Percentiles rank a stretch among this genome's conserved stretches.
These are phyloP conservation scores for Aspergillus transmontanensis DNA, from an alignment of 2,329 filamentous ascomycete genomes.

Conservation along the genomic window DNA sequence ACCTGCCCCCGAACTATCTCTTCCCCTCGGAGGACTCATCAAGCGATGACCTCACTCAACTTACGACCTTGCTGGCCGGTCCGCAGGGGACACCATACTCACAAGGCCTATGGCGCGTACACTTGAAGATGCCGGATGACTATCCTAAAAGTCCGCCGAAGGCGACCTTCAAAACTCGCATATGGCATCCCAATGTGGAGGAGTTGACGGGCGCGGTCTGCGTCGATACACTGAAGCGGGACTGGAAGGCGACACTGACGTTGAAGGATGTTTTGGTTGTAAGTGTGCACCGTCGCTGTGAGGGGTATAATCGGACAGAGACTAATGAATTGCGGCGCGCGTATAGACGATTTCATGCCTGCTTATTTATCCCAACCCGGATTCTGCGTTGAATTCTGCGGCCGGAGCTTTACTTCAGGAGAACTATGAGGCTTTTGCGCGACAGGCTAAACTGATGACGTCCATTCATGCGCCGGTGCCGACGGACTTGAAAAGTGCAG, in stretches of 20 bases:
- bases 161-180: slow-evolving; percentile 61
- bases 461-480: slow-evolving; percentile 62
- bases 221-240: slow-evolving; percentile 65
- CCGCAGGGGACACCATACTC: slow-evolving; percentile 63
- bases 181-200: slow-evolving; percentile 68
- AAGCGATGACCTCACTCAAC: slow-evolving; percentile 58
- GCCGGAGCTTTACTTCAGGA: slow-evolving; percentile 62
- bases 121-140: slow-evolving; percentile 61
- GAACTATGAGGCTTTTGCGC: slow-evolving; percentile 60
- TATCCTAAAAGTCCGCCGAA: slow-evolving; percentile 56
- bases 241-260: slow-evolving; percentile 62
- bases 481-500: slow-evolving; percentile 44
- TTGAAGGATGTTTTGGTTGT: slow-evolving; percentile 60
- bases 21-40: slow-evolving; percentile 49
- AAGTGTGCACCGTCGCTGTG: slow-evolving; percentile 21
- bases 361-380: slow-evolving; percentile 65
- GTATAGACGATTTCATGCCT: slow-evolving; percentile 61
- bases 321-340: background rate
- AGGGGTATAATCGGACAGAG: background rate
- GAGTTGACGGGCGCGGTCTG: slow-evolving; percentile 64
- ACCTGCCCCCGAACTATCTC: slow-evolving; percentile 64
- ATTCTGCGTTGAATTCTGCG: slow-evolving; percentile 64
- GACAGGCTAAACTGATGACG: slow-evolving; percentile 63
- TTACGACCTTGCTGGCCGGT: slow-evolving; percentile 61
- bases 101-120: slow-evolving; percentile 60